These are phyloP conservation scores for Entonaema liquescens DNA, from an alignment of 495 filamentous ascomycete genomes.

Conservation along the genomic window DNA sequence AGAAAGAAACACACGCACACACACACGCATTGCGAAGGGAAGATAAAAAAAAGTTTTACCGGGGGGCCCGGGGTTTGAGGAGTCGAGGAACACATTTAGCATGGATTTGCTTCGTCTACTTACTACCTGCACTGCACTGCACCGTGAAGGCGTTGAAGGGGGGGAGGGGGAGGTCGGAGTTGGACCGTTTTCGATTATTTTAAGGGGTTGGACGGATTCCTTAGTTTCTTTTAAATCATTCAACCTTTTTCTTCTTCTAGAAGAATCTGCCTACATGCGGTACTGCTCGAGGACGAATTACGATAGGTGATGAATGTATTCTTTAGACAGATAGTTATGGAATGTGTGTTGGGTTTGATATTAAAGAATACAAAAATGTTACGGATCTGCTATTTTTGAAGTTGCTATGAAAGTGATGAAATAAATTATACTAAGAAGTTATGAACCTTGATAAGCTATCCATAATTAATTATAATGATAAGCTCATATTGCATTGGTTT, in stretches of 20 bases:
- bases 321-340: conserved; percentile 8
- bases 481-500: background rate
- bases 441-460: background rate
- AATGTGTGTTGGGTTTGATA: background rate
- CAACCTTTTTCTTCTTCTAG: conserved; percentile 11
- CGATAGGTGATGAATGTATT: conserved; percentile 34
- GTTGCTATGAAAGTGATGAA: background rate
- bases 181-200: conserved; percentile 14
- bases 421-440: background rate
- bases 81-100: background rate
- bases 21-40: conserved; percentile 28
- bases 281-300: conserved; percentile 23
- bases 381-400: background rate
- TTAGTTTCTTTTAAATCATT: background rate
- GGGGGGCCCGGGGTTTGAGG: background rate
- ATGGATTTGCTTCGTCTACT: conserved; percentile 9
- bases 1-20: conserved; percentile 7
- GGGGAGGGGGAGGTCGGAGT: conserved; percentile 1
- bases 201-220: background rate
- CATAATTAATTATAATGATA: conserved; percentile 3
- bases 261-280: conserved; percentile 3
- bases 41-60: conserved; percentile 16
- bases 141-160: conserved; percentile 31
- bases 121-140: conserved; percentile 3
- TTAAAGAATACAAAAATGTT: background rate